phyloP scores from a whole-genome alignment of 2,329 filamentous ascomycete genomes.

The Phialophora macrospora region DNA sequence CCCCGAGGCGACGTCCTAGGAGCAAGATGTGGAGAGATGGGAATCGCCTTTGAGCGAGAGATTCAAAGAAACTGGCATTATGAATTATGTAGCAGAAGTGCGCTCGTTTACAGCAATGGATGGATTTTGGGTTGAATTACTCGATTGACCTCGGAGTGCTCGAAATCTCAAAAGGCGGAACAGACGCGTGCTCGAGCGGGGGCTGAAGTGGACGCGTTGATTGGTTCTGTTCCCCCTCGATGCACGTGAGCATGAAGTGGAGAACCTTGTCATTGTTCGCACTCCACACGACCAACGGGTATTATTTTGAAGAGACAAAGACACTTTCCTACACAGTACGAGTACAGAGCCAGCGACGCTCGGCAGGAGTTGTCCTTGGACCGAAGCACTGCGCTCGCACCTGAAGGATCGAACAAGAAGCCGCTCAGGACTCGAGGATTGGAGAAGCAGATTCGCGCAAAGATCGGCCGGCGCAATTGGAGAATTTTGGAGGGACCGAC shows the following conservation, averaged over 20 bases:
- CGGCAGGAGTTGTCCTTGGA: neutral
- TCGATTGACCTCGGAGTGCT: neutral
- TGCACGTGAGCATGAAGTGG: neutral
- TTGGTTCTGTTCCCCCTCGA: neutral
- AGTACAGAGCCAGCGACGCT: neutral
- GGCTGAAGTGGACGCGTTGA: conserved; percentile 4
- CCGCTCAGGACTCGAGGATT: neutral
- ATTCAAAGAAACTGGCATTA: neutral
- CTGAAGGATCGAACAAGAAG: neutral
- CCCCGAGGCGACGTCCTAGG: neutral
- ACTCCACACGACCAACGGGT: neutral
- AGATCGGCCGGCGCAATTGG: conserved; percentile 7
- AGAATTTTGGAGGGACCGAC: conserved; percentile 18
- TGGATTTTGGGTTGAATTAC: neutral
- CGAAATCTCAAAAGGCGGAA: neutral
- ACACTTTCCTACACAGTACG: neutral
- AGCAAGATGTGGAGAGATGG: neutral
- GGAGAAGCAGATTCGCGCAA: neutral
- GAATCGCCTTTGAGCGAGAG: neutral
- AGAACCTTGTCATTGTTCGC: neutral
- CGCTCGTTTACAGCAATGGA: neutral
- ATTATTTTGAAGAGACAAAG: neutral
- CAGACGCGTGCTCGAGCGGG: conserved; percentile 1
- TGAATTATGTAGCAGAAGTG: no score
- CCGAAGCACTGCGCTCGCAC: neutral